Evolutionary conservation across 305 asterid species (phyloP).

Genomic region (Solanum hybrid): DNA sequence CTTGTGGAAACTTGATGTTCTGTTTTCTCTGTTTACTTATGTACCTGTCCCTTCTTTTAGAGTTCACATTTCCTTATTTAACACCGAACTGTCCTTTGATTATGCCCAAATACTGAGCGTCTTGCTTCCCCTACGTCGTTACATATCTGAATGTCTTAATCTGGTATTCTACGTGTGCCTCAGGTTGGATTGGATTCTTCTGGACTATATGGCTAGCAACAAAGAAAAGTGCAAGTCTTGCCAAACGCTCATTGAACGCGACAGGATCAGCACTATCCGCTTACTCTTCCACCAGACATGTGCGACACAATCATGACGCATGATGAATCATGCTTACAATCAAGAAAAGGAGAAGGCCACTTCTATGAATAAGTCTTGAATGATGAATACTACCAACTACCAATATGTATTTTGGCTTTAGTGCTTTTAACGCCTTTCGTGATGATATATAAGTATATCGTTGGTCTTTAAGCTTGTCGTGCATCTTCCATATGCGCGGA

Average conservation of each 20-base stretch:
- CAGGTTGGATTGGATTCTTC: constrained; percentile 82
- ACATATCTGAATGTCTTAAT: neutral
- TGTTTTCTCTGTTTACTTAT: neutral
- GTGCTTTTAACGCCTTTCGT: neutral
- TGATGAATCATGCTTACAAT: constrained; percentile 14
- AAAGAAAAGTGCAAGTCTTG: constrained; percentile 37
- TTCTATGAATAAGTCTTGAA: neutral
- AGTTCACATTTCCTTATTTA: neutral
- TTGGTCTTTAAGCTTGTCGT: neutral
- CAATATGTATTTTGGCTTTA: neutral
- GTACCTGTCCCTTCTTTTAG: neutral
- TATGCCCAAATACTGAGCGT: neutral
- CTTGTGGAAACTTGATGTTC: neutral
- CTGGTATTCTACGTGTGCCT: neutral
- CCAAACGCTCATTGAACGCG: constrained; percentile 36
- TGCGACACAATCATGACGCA: neutral
- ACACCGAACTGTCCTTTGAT: neutral
- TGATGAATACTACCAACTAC: neutral
- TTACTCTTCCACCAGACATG: constrained; percentile 35
- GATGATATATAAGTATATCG: neutral
- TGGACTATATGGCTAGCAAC: constrained; percentile 46
- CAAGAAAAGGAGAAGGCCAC: neutral
- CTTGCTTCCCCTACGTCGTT: neutral
- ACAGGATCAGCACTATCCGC: constrained; percentile 57
- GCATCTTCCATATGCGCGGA: neutral